Percentiles rank a stretch among this genome's conserved stretches.
These are phyloP conservation scores for Fraxinus excelsior DNA, from an alignment of 257 asterid species.

Conservation along the genomic window DNA sequence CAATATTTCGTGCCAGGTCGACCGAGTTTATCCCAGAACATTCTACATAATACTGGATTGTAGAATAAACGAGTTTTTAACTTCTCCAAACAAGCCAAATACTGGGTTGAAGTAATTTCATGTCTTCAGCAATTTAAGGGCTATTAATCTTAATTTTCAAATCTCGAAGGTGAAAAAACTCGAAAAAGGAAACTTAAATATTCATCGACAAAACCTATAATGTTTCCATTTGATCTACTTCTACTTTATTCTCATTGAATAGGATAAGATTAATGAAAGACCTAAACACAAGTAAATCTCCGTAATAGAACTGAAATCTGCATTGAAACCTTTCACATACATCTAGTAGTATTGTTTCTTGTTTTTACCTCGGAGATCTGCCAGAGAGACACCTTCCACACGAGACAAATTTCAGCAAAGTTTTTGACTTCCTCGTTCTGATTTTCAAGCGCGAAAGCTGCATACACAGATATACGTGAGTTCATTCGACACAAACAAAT, in stretches of 20 bases:
- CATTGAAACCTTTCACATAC: constrained; percentile 16
- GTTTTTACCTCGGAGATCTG: constrained; percentile 60
- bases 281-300: constrained; percentile 32
- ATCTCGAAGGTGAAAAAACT: background rate
- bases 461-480: constrained; percentile 20
- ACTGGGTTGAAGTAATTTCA: background rate
- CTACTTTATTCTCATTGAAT: constrained; percentile 40
- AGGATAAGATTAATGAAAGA: constrained; percentile 36
- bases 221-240: constrained; percentile 33
- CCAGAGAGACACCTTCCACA: constrained; percentile 78
- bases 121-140: no score
- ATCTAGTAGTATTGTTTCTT: constrained; percentile 11
- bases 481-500: background rate
- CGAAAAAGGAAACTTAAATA: background rate
- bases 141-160: no score
- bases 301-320: constrained; percentile 15
- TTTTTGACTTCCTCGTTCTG: constrained; percentile 61
- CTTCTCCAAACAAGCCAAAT: background rate
- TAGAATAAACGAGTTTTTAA: no score
- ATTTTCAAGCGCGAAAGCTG: constrained; percentile 75
- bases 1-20: background rate
- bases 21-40: background rate
- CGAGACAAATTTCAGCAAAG: constrained; percentile 62
- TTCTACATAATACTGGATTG: background rate
- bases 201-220: constrained; percentile 23